Evolutionary conservation across 331 rosid genomes (phyloP), one percentile per base, ranked within the genome.

Genomic region (Malus hybrid): DNA sequence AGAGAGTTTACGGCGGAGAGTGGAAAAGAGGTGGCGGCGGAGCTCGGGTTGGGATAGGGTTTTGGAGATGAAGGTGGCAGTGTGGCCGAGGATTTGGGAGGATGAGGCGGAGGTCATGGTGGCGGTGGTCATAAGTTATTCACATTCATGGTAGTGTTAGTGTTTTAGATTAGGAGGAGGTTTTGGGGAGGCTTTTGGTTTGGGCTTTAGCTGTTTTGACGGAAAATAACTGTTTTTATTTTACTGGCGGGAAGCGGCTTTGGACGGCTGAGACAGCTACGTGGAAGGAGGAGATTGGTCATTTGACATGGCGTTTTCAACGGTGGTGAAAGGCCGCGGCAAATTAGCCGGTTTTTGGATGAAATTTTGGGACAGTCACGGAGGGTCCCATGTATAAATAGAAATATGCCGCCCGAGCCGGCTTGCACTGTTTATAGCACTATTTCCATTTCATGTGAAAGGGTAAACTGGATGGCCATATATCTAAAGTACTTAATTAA

Each of bases 51-150:
- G 83, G 1, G 86, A 79, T 22, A 93, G 78, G 16, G 74, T 75
- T 4, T 76, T 72, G 29, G 85, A 83, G 80, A 82, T 55, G 88
- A 91, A 91, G 50, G 83, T 74, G 66, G 89, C 15, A 15, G 81
- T 69, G 80, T 89, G 81, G 75, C 33, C 79, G 81, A 92, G 87
- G 67, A 92, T 85, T 29, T 88, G 82, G 27, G 91, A 28, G 20
- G 88, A 55, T 34, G 86, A 68, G 56, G 81, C 6, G 55, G 74
- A 29, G 44, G 70, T 28, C 80, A 80, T 65, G 80, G 78, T 55
- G 71, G 80, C 69, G 73, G 80, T 72, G 73, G 76, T 24, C 56
- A 59, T 55, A 5, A 71, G 11, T 24, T 31, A 33, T 71, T 44
- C 39, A 22, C 67, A 56, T 32, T 55, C 75, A 66, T 66, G 15